Conservation (phyloP, 768 basidiomycete genomes). For the Lepiota brunneoincarnata region DNA sequence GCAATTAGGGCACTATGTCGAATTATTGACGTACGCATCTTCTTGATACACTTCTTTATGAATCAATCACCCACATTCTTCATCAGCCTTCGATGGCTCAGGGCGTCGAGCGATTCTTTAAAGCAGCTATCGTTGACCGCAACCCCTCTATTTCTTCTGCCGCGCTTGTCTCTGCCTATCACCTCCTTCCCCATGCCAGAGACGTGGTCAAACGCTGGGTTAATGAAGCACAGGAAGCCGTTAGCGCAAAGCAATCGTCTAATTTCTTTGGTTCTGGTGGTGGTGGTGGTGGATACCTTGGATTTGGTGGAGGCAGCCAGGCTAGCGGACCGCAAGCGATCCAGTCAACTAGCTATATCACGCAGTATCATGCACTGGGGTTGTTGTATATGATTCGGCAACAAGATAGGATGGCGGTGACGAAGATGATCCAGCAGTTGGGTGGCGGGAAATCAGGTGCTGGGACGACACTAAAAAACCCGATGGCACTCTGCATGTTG, state of each 20-base stretch:
- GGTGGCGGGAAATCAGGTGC: conserved; percentile 85
- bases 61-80: conserved; percentile 8
- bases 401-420: conserved; percentile 98
- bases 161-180: conserved; percentile 95
- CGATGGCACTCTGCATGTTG: conserved; percentile 98
- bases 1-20: conserved; percentile 94
- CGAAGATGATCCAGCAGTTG: conserved; percentile 98
- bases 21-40: conserved; percentile 87
- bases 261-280: conserved; percentile 59
- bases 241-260: conserved; percentile 79
- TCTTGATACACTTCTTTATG: neutral
- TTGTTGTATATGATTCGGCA: conserved; percentile 92
- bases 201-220: conserved; percentile 99
- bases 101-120: conserved; percentile 98
- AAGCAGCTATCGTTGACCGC: conserved; percentile 96
- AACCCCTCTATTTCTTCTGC: conserved; percentile 95
- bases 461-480: conserved; percentile 85
- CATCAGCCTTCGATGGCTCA: conserved; percentile 96
- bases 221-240: conserved; percentile 97
- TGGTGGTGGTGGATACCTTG: conserved; percentile 62
- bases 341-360: conserved; percentile 86
- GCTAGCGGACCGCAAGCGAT: conserved; percentile 69
- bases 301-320: conserved; percentile 59
- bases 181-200: conserved; percentile 89
- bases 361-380: conserved; percentile 96